Base-by-base conservation (phyloP, 768 basidiomycete genomes). In the Suillus subalutaceus region DNA sequence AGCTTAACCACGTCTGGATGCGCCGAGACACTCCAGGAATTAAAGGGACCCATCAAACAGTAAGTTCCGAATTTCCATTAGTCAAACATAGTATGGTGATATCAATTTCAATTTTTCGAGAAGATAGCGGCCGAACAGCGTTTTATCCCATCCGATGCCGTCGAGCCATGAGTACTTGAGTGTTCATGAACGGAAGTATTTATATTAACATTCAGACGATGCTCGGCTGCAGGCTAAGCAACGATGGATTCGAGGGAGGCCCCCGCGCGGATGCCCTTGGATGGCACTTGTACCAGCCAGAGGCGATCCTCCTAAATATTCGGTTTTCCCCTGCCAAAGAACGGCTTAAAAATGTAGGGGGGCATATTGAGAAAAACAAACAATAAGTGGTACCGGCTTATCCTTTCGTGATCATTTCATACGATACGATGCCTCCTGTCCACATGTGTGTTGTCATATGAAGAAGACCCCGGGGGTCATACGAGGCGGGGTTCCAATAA, bases 351-450 rank as follows among this genome's bases (percentile, higher is more conserved):
- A 9, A 15, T 41, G 64, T 26, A 46, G n/a, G n/a, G 46, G n/a
- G 10, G 6, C 2, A 32, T 50, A 26, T 50, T 15, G 44, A 44
- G 10, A 46, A 1, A 9, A 6, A 20, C 4, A 2, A 44, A 20
- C 44, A 20, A 44, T 71, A 53, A 44, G 37, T 15, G 6, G 26
- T 18, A 72, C 79, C 64, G 68, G 74, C 76, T 63, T 74, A 67
- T 63, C 72, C 73, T 44, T 78, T 73, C 3, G 83, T 80, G 6
- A 79, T 70, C 83, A 89, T 84, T 69, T 89, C 86, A 65, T 79
- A 88, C 23, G 87, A 70, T 35, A 81, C 76, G 16, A 83, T 71
- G 0, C 85, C 87, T 35, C 76, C 76, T 26, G 86, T 75, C 81
- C 84, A 88, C 86, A 76, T 73, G 41, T 71, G 37, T 4, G 77